Percentiles rank a stretch among this genome's conserved stretches.
phyloP scores from a whole-genome alignment of 2,329 filamentous ascomycete species.

The Fusarium sp. region DNA sequence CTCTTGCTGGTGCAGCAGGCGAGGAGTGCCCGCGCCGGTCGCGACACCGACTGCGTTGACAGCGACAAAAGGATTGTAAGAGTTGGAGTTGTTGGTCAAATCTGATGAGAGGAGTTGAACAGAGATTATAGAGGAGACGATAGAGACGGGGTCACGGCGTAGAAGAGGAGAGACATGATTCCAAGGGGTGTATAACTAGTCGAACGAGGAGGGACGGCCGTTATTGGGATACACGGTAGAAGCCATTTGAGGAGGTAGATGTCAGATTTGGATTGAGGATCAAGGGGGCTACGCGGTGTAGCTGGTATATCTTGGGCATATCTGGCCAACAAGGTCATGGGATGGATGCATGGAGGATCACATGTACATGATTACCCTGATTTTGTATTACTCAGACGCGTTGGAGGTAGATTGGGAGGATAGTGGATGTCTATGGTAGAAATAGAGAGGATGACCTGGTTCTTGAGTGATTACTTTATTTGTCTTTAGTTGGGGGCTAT shows the following conservation, averaged over 20 bases:
- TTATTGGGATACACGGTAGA: constrained; percentile 4
- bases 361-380: constrained; percentile 37
- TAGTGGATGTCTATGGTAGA: constrained; percentile 29
- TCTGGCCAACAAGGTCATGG: constrained; percentile 18
- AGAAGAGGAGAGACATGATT: constrained; percentile 8
- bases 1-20: constrained; percentile 64
- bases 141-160: constrained; percentile 17
- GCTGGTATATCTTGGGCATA: constrained; percentile 4
- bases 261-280: constrained; percentile 17
- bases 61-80: constrained; percentile 48
- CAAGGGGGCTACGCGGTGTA: constrained; percentile 8
- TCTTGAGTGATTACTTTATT: constrained; percentile 8
- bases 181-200: constrained; percentile 12
- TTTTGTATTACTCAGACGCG: constrained; percentile 13
- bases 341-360: constrained; percentile 23
- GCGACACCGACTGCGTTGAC: constrained; percentile 45
- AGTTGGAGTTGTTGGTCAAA: constrained; percentile 7
- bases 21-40: constrained; percentile 42
- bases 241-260: constrained; percentile 8
- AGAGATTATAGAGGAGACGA: constrained; percentile 13
- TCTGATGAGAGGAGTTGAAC: constrained; percentile 10
- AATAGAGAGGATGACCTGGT: constrained; percentile 18
- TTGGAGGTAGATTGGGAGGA: constrained; percentile 24
- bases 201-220: constrained; percentile 2
- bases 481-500: not conserved